phyloP scores from a whole-genome alignment of 2,329 filamentous ascomycete species.

The Colletotrichum shisoi region DNA sequence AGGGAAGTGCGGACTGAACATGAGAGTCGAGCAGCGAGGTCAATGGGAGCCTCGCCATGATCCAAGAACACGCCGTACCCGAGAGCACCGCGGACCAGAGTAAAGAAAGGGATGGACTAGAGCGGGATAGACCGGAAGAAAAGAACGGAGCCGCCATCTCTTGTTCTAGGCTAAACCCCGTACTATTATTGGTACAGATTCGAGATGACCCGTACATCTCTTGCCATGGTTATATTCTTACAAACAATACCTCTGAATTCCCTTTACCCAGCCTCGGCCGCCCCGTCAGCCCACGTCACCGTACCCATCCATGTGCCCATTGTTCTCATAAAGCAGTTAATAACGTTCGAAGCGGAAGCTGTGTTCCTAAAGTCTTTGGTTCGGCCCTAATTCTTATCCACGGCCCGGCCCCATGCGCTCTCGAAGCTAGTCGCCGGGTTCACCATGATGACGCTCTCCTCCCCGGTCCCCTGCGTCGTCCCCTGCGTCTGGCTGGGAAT shows the following conservation, averaged over 20 bases:
- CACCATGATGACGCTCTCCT: slow-evolving; percentile 64
- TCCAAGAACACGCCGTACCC: neutral
- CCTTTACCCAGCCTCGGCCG: neutral
- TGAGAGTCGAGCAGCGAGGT: neutral
- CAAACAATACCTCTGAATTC: slow-evolving; percentile 35
- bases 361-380: neutral
- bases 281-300: neutral
- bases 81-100: neutral
- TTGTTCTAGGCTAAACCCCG: slow-evolving; percentile 21
- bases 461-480: slow-evolving; percentile 45
- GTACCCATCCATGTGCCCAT: slow-evolving; percentile 21
- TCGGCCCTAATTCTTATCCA: slow-evolving; percentile 48
- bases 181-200: slow-evolving; percentile 29
- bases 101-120: slow-evolving; percentile 1
- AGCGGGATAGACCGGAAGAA: slow-evolving; percentile 10
- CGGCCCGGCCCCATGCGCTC: slow-evolving; percentile 73
- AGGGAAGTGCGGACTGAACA: neutral
- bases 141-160: slow-evolving; percentile 17
- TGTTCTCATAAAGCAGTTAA: slow-evolving; percentile 20
- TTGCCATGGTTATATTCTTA: slow-evolving; percentile 33
- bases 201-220: slow-evolving; percentile 33
- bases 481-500: slow-evolving; percentile 40
- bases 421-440: slow-evolving; percentile 65
- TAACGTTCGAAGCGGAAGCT: neutral
- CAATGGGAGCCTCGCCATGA: neutral